Base-by-base conservation (phyloP, 2,329 filamentous ascomycete genomes). In the Calonectria multiphialidica region DNA sequence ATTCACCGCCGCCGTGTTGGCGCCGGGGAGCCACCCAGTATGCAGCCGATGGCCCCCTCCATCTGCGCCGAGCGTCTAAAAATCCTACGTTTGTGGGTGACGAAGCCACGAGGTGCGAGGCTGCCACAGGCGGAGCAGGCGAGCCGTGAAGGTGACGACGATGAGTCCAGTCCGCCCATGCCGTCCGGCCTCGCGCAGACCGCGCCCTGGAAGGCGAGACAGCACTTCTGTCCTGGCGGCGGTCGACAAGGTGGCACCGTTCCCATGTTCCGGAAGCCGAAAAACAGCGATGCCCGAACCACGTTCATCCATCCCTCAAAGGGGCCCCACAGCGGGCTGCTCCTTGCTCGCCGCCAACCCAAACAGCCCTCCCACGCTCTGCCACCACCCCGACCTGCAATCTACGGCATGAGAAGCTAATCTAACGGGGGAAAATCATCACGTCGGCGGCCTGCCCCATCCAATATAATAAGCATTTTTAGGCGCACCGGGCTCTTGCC, bases 1-100 rank as follows among this genome's bases (percentile, higher is more conserved):
- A 21, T 71, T 71, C 64, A 71, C 69, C 69, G 69, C 62, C 62
- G 62, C 65, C 65, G 65, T 59, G 28, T n/a, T 45, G 45, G n/a
- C 42, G 42, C 44, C 55, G 30, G 30, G 66, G 44, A 61, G 44
- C 66, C 57, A 61, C 57, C 57, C 35, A 44, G 35, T 61, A 44
- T 61, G 37, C 57, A 61, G 57, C 37, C 57, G 37, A 57, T 12
- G 16, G n/a, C 30, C 53, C 53, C 50, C 53, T 30, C 53, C 53
- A 57, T 57, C 35, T 57, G n/a, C 53, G 53, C 53, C 53, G 53
- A 57, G 53, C 53, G 53, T 57, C 53, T 57, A 57, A 37, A 37
- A 30, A 30, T 57, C 33, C 53, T 30, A 57, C 53, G 50, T 37
- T 23, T 16, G 37, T 33, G 59, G 40, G 40, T n/a, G 33, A 42